phyloP scores from a whole-genome alignment of 768 basidiomycete species.

The Leccinellum luteum region DNA sequence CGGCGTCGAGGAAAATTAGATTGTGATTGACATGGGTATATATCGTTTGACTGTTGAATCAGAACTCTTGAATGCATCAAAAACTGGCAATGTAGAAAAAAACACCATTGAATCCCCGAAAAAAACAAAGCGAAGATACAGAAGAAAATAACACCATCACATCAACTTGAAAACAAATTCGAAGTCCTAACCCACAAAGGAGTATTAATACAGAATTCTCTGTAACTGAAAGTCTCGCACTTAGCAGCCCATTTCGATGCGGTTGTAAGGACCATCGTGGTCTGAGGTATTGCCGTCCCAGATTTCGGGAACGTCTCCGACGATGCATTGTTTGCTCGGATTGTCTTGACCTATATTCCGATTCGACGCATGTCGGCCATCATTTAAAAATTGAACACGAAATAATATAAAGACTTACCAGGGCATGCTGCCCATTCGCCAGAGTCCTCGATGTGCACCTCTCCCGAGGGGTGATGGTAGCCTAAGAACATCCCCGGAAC shows the following conservation, averaged over 20 bases:
- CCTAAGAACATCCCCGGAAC: slow-evolving; percentile 35
- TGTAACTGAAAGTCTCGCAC: too few species aligned
- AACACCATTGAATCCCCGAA: too few species aligned
- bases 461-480: slow-evolving; percentile 40
- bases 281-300: slow-evolving; percentile 40
- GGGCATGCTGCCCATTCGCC: slow-evolving; percentile 55
- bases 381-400: not conserved
- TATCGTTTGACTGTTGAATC: too few species aligned
- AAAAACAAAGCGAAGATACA: too few species aligned
- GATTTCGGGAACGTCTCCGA: slow-evolving; percentile 29
- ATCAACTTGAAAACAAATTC: too few species aligned
- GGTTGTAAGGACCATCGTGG: slow-evolving; percentile 45
- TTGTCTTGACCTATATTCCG: slow-evolving; percentile 54
- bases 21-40: too few species aligned
- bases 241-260: slow-evolving; percentile 28
- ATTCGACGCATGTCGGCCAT: not conserved
- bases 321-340: slow-evolving; percentile 33
- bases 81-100: too few species aligned
- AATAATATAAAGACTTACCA: slow-evolving; percentile 33
- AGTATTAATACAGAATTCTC: too few species aligned
- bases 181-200: too few species aligned
- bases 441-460: slow-evolving; percentile 44
- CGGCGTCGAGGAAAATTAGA: too few species aligned
- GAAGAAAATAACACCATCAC: too few species aligned
- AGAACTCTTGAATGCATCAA: too few species aligned